Evolutionary conservation across 2,329 filamentous ascomycete genomes (phyloP).

Genomic region (Cadophora sp.): DNA sequence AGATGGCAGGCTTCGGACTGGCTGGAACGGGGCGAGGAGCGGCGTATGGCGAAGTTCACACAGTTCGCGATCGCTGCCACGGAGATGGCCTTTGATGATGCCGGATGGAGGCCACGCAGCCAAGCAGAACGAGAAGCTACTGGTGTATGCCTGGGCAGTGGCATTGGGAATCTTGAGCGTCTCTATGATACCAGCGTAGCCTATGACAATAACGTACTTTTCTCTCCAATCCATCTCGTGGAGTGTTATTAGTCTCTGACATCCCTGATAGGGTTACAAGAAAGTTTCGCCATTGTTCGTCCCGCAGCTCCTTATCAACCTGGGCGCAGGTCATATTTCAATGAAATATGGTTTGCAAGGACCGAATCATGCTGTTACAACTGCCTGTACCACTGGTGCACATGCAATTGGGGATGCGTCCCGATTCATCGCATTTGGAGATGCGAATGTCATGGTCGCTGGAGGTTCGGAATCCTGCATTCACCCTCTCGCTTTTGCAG

Average conservation of each 20-base stretch:
- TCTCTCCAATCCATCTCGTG: not conserved
- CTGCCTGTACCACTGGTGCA: slow-evolving; percentile 94
- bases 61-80: slow-evolving; percentile 91
- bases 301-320: slow-evolving; percentile 89
- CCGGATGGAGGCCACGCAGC: slow-evolving; percentile 65
- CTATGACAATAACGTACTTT: slow-evolving; percentile 71
- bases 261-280: slow-evolving; percentile 73
- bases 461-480: slow-evolving; percentile 95
- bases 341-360: slow-evolving; percentile 91
- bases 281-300: slow-evolving; percentile 95
- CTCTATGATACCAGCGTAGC: slow-evolving; percentile 83
- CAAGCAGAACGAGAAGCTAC: slow-evolving; percentile 74
- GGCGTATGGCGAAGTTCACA: slow-evolving; percentile 88
- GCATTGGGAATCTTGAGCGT: slow-evolving; percentile 93
- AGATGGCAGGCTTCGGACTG: slow-evolving; percentile 62
- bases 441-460: slow-evolving; percentile 95
- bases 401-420: slow-evolving; percentile 94
- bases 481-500: slow-evolving; percentile 89
- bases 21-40: slow-evolving; percentile 60
- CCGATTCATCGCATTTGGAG: slow-evolving; percentile 89
- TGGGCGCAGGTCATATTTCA: slow-evolving; percentile 92
- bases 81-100: slow-evolving; percentile 84
- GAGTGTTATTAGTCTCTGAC: slow-evolving; percentile 32
- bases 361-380: slow-evolving; percentile 91
- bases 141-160: slow-evolving; percentile 91